Base-by-base conservation (phyloP, 177 flowering plant species). In the Vitis hybrid region DNA sequence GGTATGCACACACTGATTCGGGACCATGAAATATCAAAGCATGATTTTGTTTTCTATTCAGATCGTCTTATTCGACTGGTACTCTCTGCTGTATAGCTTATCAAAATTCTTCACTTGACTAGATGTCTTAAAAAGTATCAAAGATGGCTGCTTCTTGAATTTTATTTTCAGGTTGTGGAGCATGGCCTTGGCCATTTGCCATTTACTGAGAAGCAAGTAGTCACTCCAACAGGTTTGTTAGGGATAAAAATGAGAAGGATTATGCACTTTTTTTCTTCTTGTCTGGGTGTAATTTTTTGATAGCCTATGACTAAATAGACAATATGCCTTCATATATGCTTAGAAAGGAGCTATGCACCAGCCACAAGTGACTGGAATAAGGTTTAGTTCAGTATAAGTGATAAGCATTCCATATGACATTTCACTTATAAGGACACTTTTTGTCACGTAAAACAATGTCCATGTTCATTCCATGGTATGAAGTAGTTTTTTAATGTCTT, bases 161-260 rank as follows among this genome's bases (percentile, higher is more conserved):
- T 71, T 66, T 8, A 39, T 19, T 79, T 50, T 81, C 81, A 96
- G 99, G 99, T 96, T 81, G 99, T 93, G 70, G 99, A 96, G 91
- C 99, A 96, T 89, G 99, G 99, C 60, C 97, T 93, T 81, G 99
- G 98, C 11, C 90, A 93, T 83, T 78, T 96, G 76, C 99, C 99
- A 29, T 96, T 95, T 76, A 90, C 92, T 58, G 98, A 93, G 83
- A 96, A 88, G 80, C 97, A 93, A 87, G 85, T 96, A 26, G 74
- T 88, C 65, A 96, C 98, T 70, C 99, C 99, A 51, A 96, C 99
- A 84, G 99, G 99, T 92, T 60, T 70, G 77, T 63, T 1, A 29
- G 9, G 26, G 51, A 14, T 3, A 5, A 9, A 39, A 9, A 1
- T 33, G 22, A 33, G 15, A 39, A 39, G 45, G 45, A 39, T 39